Conservation (phyloP, 176 grass and related monocot species). For the Aegilops tauschii region DNA sequence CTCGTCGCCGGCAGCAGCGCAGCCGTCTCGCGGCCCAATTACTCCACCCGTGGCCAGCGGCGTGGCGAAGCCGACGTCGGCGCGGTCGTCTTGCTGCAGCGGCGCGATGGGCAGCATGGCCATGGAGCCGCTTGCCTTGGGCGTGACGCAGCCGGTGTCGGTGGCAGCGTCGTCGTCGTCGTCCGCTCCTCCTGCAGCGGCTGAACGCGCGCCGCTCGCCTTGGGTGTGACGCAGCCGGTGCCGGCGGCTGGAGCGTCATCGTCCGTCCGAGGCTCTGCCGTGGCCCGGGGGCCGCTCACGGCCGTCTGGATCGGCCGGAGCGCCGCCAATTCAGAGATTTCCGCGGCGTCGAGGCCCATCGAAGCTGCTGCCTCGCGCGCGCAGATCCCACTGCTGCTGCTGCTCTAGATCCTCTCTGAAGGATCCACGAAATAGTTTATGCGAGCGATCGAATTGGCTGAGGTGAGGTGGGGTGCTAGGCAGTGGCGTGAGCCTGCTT, state of each 20-base stretch:
- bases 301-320: conserved; percentile 42
- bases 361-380: not conserved
- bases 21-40: no score
- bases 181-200: not conserved
- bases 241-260: not conserved
- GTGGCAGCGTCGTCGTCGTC: no score
- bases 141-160: no score
- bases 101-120: no score
- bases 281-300: not conserved
- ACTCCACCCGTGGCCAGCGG: no score
- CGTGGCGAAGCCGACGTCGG: no score
- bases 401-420: not conserved
- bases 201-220: not conserved
- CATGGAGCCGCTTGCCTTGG: no score
- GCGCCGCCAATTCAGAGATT: conserved; percentile 45
- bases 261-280: conserved; percentile 24
- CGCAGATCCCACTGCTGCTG: not conserved
- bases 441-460: not conserved
- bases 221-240: conserved; percentile 44
- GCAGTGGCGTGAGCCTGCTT: no score
- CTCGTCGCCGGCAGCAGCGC: no score
- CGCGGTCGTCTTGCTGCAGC: no score
- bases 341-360: conserved; percentile 56
- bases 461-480: not conserved
- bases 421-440: not conserved